Evolutionary conservation across 805 yeast species (phyloP), one percentile per base, ranked within the genome.

Genomic region (Saturnispora bothae): DNA sequence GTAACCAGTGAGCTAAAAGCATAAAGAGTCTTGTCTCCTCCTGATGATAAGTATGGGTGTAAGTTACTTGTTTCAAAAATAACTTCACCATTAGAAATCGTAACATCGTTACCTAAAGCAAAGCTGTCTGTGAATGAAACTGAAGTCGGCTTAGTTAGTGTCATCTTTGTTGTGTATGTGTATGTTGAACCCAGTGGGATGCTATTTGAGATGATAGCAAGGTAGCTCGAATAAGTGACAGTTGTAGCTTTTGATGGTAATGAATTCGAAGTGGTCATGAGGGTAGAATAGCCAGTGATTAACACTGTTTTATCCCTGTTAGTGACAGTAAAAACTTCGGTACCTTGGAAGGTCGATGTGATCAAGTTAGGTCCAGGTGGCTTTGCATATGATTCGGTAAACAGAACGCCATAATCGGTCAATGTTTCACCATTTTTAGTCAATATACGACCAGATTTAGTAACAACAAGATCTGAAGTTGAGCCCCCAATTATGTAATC

Each of bases 151-250:
- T 54, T 43, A 1, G 61, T 53, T 41, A 61, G 37, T 1, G 62
- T 59, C 25, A 59, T 26, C 12, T 7, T 33, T 2, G 19, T 50
- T 50, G 31, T 39, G 28, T 9, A 53, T 34, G 41, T 54, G 38
- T 52, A 53, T 6, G 45, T 33, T 12, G 26, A 18, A 1, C 63
- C 64, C 28, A 45, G 50, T 21, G 65, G 65, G 16, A 61, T 61
- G 13, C 32, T 35, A n/a, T 56, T 56, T 2, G 60, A 50, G 5
- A 32, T 25, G 8, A 60, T 59, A 4, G 48, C 39, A 31, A 47
- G 48, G 14, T 44, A 26, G 12, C 33, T 17, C 5, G 27, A 14
- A 15, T 27, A 28, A 17, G 34, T 10, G 8, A 20, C 15, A 3
- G 28, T 17, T n/a, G 43, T 31, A 18, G 46, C 21, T 21, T 18